Percentiles rank a stretch among this genome's conserved stretches.
These are phyloP conservation scores for Gamsiella multidivaricata DNA, from an alignment of 192 early-diverging fungal species.

Conservation along the genomic window DNA sequence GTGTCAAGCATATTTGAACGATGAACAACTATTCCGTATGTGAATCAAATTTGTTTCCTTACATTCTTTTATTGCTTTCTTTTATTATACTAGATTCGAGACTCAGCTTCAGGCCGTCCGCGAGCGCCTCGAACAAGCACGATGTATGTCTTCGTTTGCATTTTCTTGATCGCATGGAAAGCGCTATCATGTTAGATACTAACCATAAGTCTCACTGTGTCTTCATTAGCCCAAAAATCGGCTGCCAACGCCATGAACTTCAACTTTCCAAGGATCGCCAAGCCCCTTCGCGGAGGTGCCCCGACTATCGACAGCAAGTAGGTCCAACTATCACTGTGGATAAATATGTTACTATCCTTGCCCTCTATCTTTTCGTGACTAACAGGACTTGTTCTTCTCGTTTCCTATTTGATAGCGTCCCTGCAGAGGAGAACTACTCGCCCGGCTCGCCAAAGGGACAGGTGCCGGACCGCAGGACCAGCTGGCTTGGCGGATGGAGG, in stretches of 20 bases:
- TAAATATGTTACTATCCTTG: neutral
- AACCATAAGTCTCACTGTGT: too few relatives aligned
- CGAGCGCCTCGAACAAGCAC: slow-evolving; percentile 84
- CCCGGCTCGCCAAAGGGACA: slow-evolving; percentile 49
- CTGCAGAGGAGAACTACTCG: slow-evolving; percentile 35
- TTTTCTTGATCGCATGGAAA: too few relatives aligned
- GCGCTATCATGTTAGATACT: too few relatives aligned
- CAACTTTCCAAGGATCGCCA: slow-evolving; percentile 84
- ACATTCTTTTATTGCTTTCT: neutral
- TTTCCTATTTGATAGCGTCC: neutral
- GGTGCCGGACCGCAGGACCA: slow-evolving; percentile 36
- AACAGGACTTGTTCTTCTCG: neutral
- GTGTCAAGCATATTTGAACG: neutral
- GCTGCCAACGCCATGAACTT: slow-evolving; percentile 41
- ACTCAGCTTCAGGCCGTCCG: slow-evolving; percentile 81
- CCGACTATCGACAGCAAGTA: slow-evolving; percentile 30
- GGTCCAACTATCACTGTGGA: too few relatives aligned
- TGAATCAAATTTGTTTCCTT: too few relatives aligned
- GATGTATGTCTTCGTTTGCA: slow-evolving; percentile 64
- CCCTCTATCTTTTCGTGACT: neutral
- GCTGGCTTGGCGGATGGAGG: slow-evolving; percentile 42
- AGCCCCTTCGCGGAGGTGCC: slow-evolving; percentile 88
- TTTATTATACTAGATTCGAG: slow-evolving; percentile 70
- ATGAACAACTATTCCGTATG: neutral
- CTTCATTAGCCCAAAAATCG: slow-evolving; percentile 58